Evolutionary conservation across 345 rosid genomes (phyloP).

Genomic region (Pistacia atlantica): DNA sequence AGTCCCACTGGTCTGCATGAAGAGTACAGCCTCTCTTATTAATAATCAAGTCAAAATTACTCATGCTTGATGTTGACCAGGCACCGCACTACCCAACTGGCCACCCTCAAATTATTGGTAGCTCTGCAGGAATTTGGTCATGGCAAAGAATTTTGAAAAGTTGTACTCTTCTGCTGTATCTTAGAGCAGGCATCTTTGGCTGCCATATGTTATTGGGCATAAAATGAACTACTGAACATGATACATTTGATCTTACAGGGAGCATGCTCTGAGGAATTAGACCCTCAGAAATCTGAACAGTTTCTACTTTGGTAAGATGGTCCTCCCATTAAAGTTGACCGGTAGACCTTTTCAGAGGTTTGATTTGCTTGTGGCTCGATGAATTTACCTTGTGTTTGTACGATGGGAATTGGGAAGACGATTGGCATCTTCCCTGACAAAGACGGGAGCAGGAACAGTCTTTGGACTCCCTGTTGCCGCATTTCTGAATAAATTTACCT

Average conservation of each 20-base stretch:
- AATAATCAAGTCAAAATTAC: conserved; percentile 25
- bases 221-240: conserved; percentile 3
- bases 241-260: not conserved
- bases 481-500: too few species aligned
- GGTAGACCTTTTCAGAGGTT: not conserved
- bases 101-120: conserved; percentile 19
- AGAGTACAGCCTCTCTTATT: conserved; percentile 22
- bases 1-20: conserved; percentile 32
- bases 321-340: not conserved
- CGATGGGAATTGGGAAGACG: too few species aligned
- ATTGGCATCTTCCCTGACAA: too few species aligned
- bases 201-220: not conserved
- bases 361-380: not conserved
- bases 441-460: too few species aligned
- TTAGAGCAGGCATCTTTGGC: conserved; percentile 13
- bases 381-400: not conserved
- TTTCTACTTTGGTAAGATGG: not conserved
- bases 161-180: conserved; percentile 20
- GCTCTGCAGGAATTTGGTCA: conserved; percentile 13
- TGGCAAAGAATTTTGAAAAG: conserved; percentile 9
- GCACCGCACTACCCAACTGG: conserved; percentile 20
- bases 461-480: too few species aligned
- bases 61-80: conserved; percentile 26
- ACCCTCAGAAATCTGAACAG: not conserved
- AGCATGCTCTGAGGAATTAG: not conserved